Evolutionary conservation across 495 filamentous ascomycete species (phyloP).

Genomic region (Penicillium goetzii): DNA sequence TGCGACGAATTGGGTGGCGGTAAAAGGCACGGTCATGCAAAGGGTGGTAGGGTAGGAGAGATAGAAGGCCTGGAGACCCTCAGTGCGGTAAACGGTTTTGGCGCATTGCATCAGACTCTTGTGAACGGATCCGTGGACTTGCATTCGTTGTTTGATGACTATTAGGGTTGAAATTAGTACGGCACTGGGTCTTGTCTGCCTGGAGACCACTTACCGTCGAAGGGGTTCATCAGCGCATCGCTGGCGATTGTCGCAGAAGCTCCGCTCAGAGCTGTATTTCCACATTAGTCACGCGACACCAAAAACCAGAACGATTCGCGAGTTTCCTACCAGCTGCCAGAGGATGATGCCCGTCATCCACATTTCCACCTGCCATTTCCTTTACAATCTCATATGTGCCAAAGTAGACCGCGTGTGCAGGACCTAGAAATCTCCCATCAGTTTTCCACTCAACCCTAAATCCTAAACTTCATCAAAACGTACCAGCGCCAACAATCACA

Average conservation of each 20-base stretch:
- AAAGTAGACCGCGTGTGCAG: conserved; percentile 97
- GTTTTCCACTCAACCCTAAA: conserved; percentile 20
- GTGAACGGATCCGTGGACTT: conserved; percentile 93
- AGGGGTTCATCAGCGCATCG: conserved; percentile 99
- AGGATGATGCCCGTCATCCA: conserved; percentile 85
- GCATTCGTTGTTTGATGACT: conserved; percentile 99
- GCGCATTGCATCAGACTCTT: conserved; percentile 84
- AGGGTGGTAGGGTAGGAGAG: conserved; percentile 97
- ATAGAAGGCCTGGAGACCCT: conserved; percentile 93
- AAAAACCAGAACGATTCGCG: too few species aligned
- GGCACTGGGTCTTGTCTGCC: neutral
- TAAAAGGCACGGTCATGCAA: conserved; percentile 98
- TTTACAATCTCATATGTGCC: conserved; percentile 97
- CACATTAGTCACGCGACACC: conserved; percentile 14
- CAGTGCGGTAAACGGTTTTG: conserved; percentile 77
- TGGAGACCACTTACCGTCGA: conserved; percentile 74
- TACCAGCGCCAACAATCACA: conserved; percentile 93
- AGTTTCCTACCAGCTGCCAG: conserved; percentile 76
- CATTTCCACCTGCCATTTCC: conserved; percentile 91
- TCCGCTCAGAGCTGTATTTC: conserved; percentile 74
- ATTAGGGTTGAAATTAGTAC: conserved; percentile 22
- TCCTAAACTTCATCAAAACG: conserved; percentile 13
- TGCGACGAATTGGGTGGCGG: conserved; percentile 91
- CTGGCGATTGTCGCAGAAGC: conserved; percentile 94
- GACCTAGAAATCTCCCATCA: conserved; percentile 62